Conservation (phyloP, 805 yeast genomes). For the Candida boleticola region DNA sequence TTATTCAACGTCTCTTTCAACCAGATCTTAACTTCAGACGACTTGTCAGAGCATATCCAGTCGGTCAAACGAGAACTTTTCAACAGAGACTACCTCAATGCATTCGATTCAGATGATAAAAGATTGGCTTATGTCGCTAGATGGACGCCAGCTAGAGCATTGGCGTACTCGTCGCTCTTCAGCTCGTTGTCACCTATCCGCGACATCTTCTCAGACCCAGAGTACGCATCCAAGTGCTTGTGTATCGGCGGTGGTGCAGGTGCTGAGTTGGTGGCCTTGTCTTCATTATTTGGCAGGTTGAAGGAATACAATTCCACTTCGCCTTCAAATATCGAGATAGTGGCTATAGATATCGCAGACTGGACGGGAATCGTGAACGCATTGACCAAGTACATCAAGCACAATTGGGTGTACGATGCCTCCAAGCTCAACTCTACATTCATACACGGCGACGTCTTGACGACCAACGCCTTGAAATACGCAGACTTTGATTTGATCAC, state of each 20-base stretch:
- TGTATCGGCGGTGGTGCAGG: conserved; percentile 92
- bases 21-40: conserved; percentile 31
- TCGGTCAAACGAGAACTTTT: conserved; percentile 65
- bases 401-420: conserved; percentile 51
- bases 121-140: conserved; percentile 76
- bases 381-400: conserved; percentile 42
- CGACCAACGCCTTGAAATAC: conserved; percentile 10
- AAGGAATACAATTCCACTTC: conserved; percentile 34
- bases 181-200: conserved; percentile 45
- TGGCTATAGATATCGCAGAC: conserved; percentile 74
- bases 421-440: conserved; percentile 28
- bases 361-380: conserved; percentile 59
- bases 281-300: conserved; percentile 50
- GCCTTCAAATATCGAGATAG: conserved; percentile 40
- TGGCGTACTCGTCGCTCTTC: conserved; percentile 70
- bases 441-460: conserved; percentile 30
- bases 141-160: conserved; percentile 84
- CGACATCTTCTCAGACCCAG: conserved; percentile 32
- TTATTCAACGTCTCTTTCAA: conserved; percentile 34
- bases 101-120: conserved; percentile 62
- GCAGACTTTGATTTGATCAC: conserved; percentile 54
- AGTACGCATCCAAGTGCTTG: conserved; percentile 39
- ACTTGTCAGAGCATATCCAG: conserved; percentile 52
- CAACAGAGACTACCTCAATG: conserved; percentile 66
- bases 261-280: conserved; percentile 68